Evolutionary conservation across 805 yeast genomes (phyloP).

Genomic region (Kazachstania taianensis): DNA sequence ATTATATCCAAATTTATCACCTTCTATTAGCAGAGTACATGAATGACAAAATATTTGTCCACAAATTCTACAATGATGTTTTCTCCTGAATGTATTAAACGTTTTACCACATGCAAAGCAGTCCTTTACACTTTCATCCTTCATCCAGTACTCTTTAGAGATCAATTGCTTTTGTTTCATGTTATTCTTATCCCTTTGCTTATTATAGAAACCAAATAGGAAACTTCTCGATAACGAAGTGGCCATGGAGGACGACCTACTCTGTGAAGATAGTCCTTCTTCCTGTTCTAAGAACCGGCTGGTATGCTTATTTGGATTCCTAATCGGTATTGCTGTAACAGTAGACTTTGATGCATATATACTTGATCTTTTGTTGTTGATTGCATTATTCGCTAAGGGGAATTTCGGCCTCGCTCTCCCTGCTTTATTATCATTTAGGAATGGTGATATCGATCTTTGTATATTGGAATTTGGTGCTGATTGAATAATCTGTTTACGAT

Average conservation of each 20-base stretch:
- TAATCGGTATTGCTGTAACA: slow-evolving; percentile 27
- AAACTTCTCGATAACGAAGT: slow-evolving; percentile 35
- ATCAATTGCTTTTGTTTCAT: slow-evolving; percentile 22
- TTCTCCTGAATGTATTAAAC: slow-evolving; percentile 78
- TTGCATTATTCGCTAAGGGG: slow-evolving; percentile 19
- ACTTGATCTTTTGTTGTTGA: slow-evolving; percentile 23
- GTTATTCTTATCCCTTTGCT: slow-evolving; percentile 21
- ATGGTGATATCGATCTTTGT: background rate
- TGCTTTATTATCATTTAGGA: background rate
- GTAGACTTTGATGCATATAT: slow-evolving; percentile 28
- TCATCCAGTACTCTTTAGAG: slow-evolving; percentile 84
- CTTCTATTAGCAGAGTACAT: slow-evolving; percentile 66
- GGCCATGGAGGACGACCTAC: slow-evolving; percentile 33
- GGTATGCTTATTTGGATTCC: slow-evolving; percentile 9
- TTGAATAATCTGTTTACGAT: no score
- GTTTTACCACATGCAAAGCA: slow-evolving; percentile 75
- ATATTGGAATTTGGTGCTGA: background rate
- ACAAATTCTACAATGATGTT: slow-evolving; percentile 91
- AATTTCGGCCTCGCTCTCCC: slow-evolving; percentile 10
- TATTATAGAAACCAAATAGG: slow-evolving; percentile 32
- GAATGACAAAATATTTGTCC: slow-evolving; percentile 88
- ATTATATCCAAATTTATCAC: slow-evolving; percentile 49
- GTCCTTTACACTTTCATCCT: slow-evolving; percentile 82
- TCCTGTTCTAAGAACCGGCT: slow-evolving; percentile 22
- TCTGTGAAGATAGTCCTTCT: slow-evolving; percentile 28